These are phyloP conservation scores for Podospora tetraspora DNA, from an alignment of 495 filamentous ascomycete genomes.

Conservation along the genomic window DNA sequence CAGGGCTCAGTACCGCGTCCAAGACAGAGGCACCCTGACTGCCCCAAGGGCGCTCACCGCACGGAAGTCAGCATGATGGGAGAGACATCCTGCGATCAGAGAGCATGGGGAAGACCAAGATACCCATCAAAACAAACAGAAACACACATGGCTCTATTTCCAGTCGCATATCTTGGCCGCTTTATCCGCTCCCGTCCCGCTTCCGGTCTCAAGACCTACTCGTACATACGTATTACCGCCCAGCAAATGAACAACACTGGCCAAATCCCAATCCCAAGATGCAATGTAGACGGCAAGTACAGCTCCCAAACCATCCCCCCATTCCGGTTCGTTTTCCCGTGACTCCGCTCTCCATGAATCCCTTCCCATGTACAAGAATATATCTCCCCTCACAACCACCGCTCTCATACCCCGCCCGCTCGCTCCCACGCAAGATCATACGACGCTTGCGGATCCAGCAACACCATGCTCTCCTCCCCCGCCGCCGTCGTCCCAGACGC, in stretches of 20 bases:
- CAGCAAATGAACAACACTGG: neutral
- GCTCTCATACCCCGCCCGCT: slow-evolving; percentile 31
- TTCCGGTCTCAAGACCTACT: neutral
- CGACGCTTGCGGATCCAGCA: slow-evolving; percentile 40
- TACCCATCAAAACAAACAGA: neutral
- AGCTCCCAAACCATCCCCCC: neutral
- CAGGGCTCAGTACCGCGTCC: neutral
- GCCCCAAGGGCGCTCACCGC: neutral
- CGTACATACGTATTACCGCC: neutral
- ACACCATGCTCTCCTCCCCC: slow-evolving; percentile 37
- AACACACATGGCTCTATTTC: neutral
- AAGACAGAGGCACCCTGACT: neutral
- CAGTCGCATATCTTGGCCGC: neutral
- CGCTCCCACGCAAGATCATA: slow-evolving; percentile 65
- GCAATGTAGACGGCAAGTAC: neutral
- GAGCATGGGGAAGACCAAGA: neutral
- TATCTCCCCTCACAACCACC: neutral
- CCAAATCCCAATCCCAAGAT: neutral
- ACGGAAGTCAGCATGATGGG: neutral
- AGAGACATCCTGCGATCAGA: neutral
- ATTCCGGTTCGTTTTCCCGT: neutral
- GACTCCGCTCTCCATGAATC: slow-evolving; percentile 2
- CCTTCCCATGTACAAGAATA: neutral
- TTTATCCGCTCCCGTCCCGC: neutral
- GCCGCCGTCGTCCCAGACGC: slow-evolving; percentile 12